Evolutionary conservation across 345 rosid genomes (phyloP), one percentile per base, ranked within the genome.

Genomic region (Triadica sebifera): DNA sequence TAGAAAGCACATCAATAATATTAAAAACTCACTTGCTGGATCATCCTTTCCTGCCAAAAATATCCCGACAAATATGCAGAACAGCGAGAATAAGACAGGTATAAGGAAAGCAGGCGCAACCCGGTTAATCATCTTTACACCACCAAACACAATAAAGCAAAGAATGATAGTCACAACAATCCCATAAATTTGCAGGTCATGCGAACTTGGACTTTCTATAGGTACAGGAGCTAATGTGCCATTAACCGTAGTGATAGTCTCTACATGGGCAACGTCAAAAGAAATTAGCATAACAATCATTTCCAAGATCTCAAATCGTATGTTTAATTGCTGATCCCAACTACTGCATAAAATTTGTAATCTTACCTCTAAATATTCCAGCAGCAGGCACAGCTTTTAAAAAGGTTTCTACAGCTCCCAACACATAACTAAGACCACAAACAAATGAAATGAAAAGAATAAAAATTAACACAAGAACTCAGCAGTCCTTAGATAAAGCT

Each of bases 401-500:
- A 78, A 96, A 96, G 80, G 99, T 96, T 81, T 96, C 99, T 47
- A 96, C 97, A 68, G 99, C 99, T 84, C 99, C 99, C 87, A 96
- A 87, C 66, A 96, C 95, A 82, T 96, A 96, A 72, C 99, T 96
- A 81, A 75, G 71, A 67, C 68, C 71, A 74, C 24, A 74, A 78
- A 66, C 43, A 71, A 72, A 74, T 53, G 47, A 73, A 77, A 49
- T 5, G 52, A 56, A 77, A 68, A 61, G 22, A 29, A 43, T 17
- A 62, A 19, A 58, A 59, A 50, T 75, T 39, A 56, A 59, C 52
- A 29, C 6, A 12, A 60, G 69, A 10, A 55, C 51, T 52, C 38
- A 38, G 45, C 8, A 47, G 43, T 17, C 57, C 46, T 67, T 65
- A 16, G 12, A 15, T 51, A 29, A 79, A 61, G 74, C 53, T 58